Evolutionary conservation across 1,139 yeast species (phyloP), one percentile per base, ranked within the genome.

Genomic region (Debaryomyces robertsiae): DNA sequence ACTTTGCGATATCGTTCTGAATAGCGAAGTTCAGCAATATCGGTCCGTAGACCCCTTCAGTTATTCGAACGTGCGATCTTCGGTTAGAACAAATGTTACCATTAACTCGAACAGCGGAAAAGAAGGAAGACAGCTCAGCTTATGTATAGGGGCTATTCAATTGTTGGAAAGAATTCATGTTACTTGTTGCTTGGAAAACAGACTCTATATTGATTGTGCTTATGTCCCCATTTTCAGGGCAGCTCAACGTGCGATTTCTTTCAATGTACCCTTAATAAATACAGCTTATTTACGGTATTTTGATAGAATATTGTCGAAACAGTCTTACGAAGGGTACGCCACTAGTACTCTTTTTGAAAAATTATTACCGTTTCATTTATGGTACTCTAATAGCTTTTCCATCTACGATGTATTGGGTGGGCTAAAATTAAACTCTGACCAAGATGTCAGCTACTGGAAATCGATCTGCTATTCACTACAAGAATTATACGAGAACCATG

Each of bases 101-200:
- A 44, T 43, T 22, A 39, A 41, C 24, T 43, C 55, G 13, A 42
- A 39, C 22, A 43, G 48, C 13, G 23, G 24, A 10, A 36, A 24
- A 10, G 39, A 36, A 19, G 19, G 27, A 15, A 27, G 32, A 10
- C 16, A 34, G n/a, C n/a, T 72, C 5, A 67, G 67, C 45, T 65
- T 79, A 13, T 67, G 78, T 44, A 54, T 74, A 16, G 87, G 86
- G 1, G 77, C 84, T 0, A 70, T 65, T n/a, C 59, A 58, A 38
- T 39, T 65, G 6, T 44, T 65, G 10, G 57, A 59, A 40, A 47
- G 45, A 36, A 43, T 65, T 9, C 56, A 57, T 14, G 38, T 59
- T 3, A 38, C 48, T 3, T 46, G 52, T 27, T 48, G 59, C 4
- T 31, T 49, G 2, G 51, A 52, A 17, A 45, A 48, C 9, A 44